Conservation (phyloP, 2,329 filamentous ascomycete genomes). For the Sporothrix euskadiensis region DNA sequence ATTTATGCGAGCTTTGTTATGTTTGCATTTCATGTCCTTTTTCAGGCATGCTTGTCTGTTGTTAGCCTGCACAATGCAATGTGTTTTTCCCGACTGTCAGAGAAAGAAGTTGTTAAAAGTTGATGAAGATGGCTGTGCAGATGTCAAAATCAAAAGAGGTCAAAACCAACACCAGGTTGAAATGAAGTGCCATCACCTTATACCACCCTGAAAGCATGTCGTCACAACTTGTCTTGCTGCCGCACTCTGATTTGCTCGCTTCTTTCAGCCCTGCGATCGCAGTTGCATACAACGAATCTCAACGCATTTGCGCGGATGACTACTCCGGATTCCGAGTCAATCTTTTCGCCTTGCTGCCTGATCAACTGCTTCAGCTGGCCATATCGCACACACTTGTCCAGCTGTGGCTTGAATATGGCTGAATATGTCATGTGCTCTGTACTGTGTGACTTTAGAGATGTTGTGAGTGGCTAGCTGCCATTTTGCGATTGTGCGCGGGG, state of each 20-base stretch:
- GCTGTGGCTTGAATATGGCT: neutral
- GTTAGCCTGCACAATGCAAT: neutral
- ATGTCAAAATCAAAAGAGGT: neutral
- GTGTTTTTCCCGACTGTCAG: neutral
- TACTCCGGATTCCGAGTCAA: neutral
- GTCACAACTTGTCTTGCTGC: neutral
- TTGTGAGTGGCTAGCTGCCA: neutral
- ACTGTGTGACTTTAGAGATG: neutral
- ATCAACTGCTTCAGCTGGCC: neutral
- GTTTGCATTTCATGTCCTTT: constrained; percentile 8
- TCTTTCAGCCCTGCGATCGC: constrained; percentile 12
- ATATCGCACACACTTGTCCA: neutral
- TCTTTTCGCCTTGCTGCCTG: neutral
- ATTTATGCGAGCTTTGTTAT: neutral
- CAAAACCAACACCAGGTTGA: neutral
- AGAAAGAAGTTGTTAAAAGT: neutral
- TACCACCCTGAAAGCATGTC: neutral
- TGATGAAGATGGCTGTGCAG: neutral
- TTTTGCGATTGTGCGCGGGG: constrained; percentile 3
- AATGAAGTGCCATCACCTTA: neutral
- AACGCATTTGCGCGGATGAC: neutral
- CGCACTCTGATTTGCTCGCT: constrained; percentile 10
- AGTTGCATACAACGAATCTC: constrained; percentile 6
- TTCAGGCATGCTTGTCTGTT: neutral
- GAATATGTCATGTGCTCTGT: neutral